Evolutionary conservation across 176 grass and related monocot genomes (phyloP), one percentile per base, ranked within the genome.

Genomic region (Oryza australiensis): DNA sequence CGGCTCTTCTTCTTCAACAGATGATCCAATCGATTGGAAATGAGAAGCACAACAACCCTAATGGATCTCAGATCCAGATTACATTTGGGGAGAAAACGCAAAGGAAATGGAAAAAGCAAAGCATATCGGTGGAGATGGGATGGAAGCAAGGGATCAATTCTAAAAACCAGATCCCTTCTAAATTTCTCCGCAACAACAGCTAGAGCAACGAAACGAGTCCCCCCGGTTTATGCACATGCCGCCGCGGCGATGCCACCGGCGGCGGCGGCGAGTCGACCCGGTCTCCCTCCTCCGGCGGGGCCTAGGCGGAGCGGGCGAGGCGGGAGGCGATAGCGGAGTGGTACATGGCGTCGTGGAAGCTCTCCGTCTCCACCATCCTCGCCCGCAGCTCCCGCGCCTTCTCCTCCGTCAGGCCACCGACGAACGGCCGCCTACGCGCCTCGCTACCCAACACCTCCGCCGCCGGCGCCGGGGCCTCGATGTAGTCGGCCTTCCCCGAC

Each of bases 321-420:
- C 92, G 95, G 35, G 95, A 94, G 0, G 95, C 95, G 73, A 98
- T 98, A 79, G 88, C 92, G 35, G 95, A 98, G 90, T 95, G 95
- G 83, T 95, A 98, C 95, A 98, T 95, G 68, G 80, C 85, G 69
- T 93, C 86, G 65, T 95, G 92, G 87, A 91, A 98, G 43, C 30
- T 83, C 43, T 94, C 90, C 77, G 72, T 86, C 75, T 89, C 92
- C 55, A 87, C 65, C 88, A 87, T 94, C 71, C 86, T 59, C 73
- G 86, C 88, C 3, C 92, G 90, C 28, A 98, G 92, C 86, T 91
- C 86, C 66, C 83, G 82, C 12, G 95, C 92, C 75, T 98, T 91
- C 72, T 98, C 90, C 84, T 98, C 95, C 16, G 94, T 97, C 30
- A 97, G 83, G 0, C 34, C 78, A 0, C 55, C 69, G 45, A 23